Evolutionary conservation across 441 rosid species (phyloP).

Genomic region (Arabidopsis lyrata): DNA sequence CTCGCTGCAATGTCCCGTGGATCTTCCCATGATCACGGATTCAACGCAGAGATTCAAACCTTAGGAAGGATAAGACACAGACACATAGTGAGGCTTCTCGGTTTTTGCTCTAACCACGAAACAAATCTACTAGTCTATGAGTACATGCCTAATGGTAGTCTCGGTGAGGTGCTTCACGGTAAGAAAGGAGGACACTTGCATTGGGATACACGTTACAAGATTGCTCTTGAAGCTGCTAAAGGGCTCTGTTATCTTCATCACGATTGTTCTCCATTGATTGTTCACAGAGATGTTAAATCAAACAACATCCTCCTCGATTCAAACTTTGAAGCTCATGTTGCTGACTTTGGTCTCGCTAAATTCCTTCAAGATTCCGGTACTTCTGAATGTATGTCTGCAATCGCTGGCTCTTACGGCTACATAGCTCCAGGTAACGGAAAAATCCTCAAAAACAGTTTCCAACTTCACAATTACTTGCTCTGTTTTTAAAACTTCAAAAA

Average conservation of each 20-base stretch:
- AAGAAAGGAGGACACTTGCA: constrained; percentile 97
- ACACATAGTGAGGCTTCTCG: constrained; percentile 85
- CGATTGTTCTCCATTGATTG: constrained; percentile 95
- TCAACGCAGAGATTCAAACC: constrained; percentile 98
- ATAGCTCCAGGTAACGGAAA: constrained; percentile 80
- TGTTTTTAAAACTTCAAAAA: neutral
- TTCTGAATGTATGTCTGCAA: constrained; percentile 99
- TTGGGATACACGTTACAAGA: constrained; percentile 93
- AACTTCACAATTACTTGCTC: constrained; percentile 1
- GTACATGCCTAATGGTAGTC: constrained; percentile 98
- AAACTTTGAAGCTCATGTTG: constrained; percentile 95
- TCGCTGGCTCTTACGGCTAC: constrained; percentile 98
- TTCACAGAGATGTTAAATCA: constrained; percentile 94
- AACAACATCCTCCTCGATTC: constrained; percentile 94
- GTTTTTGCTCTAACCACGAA: constrained; percentile 94
- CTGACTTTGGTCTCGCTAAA: constrained; percentile 97
- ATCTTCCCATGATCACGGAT: constrained; percentile 94
- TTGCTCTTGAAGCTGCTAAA: constrained; percentile 98
- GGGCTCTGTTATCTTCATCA: constrained; percentile 98
- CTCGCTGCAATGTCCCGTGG: constrained; percentile 87
- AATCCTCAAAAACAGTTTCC: neutral
- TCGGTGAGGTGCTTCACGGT: constrained; percentile 96
- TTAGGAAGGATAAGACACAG: constrained; percentile 92
- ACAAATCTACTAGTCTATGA: constrained; percentile 94
- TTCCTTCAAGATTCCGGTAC: constrained; percentile 95